Conservation (phyloP, 164 flowering plant genomes). For the Dillenia turbinata region DNA sequence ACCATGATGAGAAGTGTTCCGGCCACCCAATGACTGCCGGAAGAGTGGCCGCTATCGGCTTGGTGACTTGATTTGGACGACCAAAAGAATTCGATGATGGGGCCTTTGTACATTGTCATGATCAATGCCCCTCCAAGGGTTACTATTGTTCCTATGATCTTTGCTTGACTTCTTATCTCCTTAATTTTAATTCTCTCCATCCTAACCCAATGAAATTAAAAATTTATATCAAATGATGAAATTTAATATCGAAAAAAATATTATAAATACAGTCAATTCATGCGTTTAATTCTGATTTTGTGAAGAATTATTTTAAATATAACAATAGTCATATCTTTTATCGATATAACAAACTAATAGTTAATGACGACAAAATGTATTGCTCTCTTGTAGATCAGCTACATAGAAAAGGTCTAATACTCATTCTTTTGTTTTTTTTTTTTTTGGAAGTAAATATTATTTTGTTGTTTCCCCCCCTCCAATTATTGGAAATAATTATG, state of each 20-base stretch:
- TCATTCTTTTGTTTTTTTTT: too few species aligned
- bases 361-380: too few species aligned
- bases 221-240: too few species aligned
- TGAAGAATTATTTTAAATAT: neutral
- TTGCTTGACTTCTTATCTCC: slow-evolving; percentile 29
- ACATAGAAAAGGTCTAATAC: too few species aligned
- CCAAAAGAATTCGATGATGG: slow-evolving; percentile 22
- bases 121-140: slow-evolving; percentile 38
- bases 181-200: slow-evolving; percentile 32
- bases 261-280: too few species aligned
- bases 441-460: too few species aligned
- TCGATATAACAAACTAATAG: too few species aligned
- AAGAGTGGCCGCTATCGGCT: neutral
- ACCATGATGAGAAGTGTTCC: slow-evolving; percentile 38
- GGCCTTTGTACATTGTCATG: slow-evolving; percentile 52
- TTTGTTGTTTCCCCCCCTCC: too few species aligned
- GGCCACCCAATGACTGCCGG: slow-evolving; percentile 28
- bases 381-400: too few species aligned
- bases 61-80: slow-evolving; percentile 5
- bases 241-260: neutral
- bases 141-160: slow-evolving; percentile 39
- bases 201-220: slow-evolving; percentile 6
- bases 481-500: too few species aligned
- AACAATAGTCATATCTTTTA: too few species aligned
- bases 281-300: neutral